Conservation (phyloP, 1,284 basidiomycete species). For the Ganoderma multipileum region DNA sequence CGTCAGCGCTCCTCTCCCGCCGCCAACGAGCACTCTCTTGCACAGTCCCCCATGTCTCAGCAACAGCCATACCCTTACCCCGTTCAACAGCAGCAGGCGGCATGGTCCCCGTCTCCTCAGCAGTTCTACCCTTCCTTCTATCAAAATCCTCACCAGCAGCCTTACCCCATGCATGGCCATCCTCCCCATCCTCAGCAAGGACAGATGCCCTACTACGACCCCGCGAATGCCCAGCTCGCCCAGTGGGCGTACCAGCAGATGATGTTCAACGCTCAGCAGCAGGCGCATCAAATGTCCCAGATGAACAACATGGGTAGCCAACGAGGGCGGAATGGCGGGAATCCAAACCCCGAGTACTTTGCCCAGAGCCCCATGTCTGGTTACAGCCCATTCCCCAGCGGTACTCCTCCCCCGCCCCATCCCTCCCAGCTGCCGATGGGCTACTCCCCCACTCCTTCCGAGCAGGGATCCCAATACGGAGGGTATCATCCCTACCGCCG, state of each 20-base stretch:
- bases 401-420: slow-evolving; percentile 68
- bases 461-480: slow-evolving; percentile 54
- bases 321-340: slow-evolving; percentile 43
- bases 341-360: slow-evolving; percentile 59
- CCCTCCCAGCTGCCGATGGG: slow-evolving; percentile 50
- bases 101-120: slow-evolving; percentile 69
- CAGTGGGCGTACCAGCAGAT: slow-evolving; percentile 90
- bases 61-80: slow-evolving; percentile 50
- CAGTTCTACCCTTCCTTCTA: slow-evolving; percentile 79
- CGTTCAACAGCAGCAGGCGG: slow-evolving; percentile 51
- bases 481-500: slow-evolving; percentile 84
- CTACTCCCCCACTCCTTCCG: slow-evolving; percentile 43
- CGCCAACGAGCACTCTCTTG: slow-evolving; percentile 52
- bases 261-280: slow-evolving; percentile 68
- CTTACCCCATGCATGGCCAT: slow-evolving; percentile 51
- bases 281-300: slow-evolving; percentile 53
- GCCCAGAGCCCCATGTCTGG: slow-evolving; percentile 54
- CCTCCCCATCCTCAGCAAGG: slow-evolving; percentile 52
- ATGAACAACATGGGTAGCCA: slow-evolving; percentile 44
- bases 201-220: slow-evolving; percentile 71
- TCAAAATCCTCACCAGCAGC: slow-evolving; percentile 69
- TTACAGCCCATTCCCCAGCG: slow-evolving; percentile 72
- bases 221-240: slow-evolving; percentile 76
- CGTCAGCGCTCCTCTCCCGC: slow-evolving; percentile 65
- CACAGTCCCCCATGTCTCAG: slow-evolving; percentile 39